These are phyloP conservation scores for Onygenales sp. DNA, from an alignment of 2,329 filamentous ascomycete genomes.

Conservation along the genomic window DNA sequence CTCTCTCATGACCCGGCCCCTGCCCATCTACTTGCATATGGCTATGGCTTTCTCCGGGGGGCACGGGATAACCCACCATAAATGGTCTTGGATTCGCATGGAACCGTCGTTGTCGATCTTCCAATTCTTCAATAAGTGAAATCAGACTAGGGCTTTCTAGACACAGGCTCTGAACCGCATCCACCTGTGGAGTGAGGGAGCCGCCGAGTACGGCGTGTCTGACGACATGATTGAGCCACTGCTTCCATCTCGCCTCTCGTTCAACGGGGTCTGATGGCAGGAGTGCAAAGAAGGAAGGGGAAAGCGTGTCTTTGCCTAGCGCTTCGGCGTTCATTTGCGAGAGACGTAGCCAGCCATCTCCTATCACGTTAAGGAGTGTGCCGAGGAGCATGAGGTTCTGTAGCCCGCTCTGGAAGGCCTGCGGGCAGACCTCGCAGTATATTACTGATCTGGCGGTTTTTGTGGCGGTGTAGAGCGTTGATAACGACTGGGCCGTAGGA, in stretches of 20 bases:
- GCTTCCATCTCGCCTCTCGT: slow-evolving; percentile 23
- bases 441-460: slow-evolving; percentile 33
- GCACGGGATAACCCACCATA: neutral
- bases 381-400: slow-evolving; percentile 40
- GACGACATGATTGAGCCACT: slow-evolving; percentile 30
- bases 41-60: neutral
- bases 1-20: slow-evolving; percentile 7
- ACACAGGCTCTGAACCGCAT: slow-evolving; percentile 16
- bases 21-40: slow-evolving; percentile 1
- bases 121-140: slow-evolving; percentile 31
- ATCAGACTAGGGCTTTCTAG: slow-evolving; percentile 26
- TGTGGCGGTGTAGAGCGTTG: slow-evolving; percentile 33
- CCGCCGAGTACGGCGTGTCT: slow-evolving; percentile 28
- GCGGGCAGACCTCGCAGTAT: slow-evolving; percentile 33
- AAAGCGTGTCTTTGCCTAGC: slow-evolving; percentile 26
- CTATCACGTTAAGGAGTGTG: slow-evolving; percentile 35
- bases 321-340: slow-evolving; percentile 26
- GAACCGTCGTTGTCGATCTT: slow-evolving; percentile 33
- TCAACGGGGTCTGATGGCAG: slow-evolving; percentile 18
- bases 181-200: slow-evolving; percentile 14
- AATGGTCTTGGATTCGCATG: slow-evolving; percentile 17
- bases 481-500: slow-evolving; percentile 32
- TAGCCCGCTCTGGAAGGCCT: slow-evolving; percentile 30
- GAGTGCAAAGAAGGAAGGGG: slow-evolving; percentile 20
- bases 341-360: slow-evolving; percentile 35